Evolutionary conservation across 257 asterid genomes (phyloP), one percentile per base, ranked within the genome.

Genomic region (Lycium barbarum): DNA sequence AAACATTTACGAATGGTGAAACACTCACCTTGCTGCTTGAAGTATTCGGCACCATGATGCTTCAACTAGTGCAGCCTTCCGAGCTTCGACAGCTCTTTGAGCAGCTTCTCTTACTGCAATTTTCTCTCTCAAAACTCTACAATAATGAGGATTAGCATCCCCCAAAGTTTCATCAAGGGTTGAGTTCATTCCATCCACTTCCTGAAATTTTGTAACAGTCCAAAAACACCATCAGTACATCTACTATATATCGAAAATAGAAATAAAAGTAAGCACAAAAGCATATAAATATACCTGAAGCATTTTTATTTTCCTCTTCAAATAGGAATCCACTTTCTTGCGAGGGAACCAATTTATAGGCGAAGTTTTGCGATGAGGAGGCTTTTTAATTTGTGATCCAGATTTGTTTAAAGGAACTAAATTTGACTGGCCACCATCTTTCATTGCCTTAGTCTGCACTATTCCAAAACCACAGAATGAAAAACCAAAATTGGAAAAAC

Each of bases 31-130:
- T 67, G 98, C 97, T 36, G 98, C 97, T 83, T 90, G 92, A 87
- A 95, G 98, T 85, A 97, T 95, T 83, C 95, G 92, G 84, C 98
- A 96, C 99, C 99, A 97, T 84, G 98, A 95, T 57, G 98, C 98
- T 92, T 97, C 98, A 72, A 97, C 93, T 93, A 95, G 93, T 35
- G 98, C 98, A 87, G 96, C 94, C 85, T 95, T 97, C 38, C 94
- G 93, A 54, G 97, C 93, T 86, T 92, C 93, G 91, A 94, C 88
- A 67, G 98, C 97, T 87, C 91, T 95, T 79, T 91, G 91, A 6
- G 99, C 98, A 83, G 98, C 98, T 87, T 97, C 99, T 86, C 89
- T 93, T 22, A 93, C 94, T 15, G 99, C 99, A 45, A 97, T 94
- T 85, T 97, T 97, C 86, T 97, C 99, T 86, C 93, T 90, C 76